phyloP scores from a whole-genome alignment of 768 basidiomycete species.

The Hydnum rufescens region DNA sequence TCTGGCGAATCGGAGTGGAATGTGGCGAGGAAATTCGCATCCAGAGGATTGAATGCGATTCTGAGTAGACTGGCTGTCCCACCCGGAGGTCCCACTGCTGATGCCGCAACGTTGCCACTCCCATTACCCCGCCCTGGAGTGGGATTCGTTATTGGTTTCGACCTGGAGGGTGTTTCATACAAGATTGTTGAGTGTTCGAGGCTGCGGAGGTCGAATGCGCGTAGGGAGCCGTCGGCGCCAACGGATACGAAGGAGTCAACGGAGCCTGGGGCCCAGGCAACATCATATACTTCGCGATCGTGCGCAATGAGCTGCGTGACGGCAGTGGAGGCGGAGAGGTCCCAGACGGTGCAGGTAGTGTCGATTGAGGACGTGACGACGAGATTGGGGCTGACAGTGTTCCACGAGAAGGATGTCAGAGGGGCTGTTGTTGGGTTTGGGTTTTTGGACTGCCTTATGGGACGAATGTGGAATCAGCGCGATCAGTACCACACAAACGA shows the following conservation, averaged over 20 bases:
- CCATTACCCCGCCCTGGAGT: constrained; percentile 15
- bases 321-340: constrained; percentile 81
- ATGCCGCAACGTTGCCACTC: constrained; percentile 13
- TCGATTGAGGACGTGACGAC: constrained; percentile 97
- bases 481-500: neutral
- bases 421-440: constrained; percentile 74
- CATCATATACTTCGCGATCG: constrained; percentile 90
- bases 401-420: constrained; percentile 95
- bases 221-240: constrained; percentile 88
- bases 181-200: constrained; percentile 97
- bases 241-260: constrained; percentile 97
- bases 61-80: constrained; percentile 58
- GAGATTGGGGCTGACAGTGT: constrained; percentile 71
- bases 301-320: constrained; percentile 96
- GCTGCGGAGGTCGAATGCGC: constrained; percentile 90
- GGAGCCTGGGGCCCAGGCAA: constrained; percentile 93
- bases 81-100: constrained; percentile 35
- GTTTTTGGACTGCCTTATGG: constrained; percentile 85
- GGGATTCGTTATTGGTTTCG: neutral
- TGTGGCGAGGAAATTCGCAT: constrained; percentile 90
- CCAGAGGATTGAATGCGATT: constrained; percentile 77
- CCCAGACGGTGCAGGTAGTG: constrained; percentile 98
- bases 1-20: constrained; percentile 87
- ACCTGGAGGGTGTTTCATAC: constrained; percentile 49
- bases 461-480: constrained; percentile 2